These are phyloP conservation scores for Aspergillus sp. DNA, from an alignment of 2,329 filamentous ascomycete genomes.

Conservation along the genomic window DNA sequence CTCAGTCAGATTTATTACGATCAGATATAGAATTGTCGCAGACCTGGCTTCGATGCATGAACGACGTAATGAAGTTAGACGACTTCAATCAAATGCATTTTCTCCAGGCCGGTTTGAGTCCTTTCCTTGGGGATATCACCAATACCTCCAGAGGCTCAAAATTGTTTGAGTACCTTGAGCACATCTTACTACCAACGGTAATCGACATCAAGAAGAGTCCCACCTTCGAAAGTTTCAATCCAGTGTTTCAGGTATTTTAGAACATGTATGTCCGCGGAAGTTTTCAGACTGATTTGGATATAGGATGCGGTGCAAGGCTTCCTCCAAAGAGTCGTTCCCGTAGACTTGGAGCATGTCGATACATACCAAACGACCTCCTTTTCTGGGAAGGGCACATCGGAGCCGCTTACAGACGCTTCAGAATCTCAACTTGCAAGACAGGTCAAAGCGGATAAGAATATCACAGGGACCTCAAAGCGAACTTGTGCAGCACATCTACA, in stretches of 20 bases:
- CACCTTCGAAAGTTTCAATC: conserved; percentile 15
- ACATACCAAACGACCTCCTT: neutral
- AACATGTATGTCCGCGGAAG: neutral
- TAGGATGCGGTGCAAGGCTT: conserved; percentile 19
- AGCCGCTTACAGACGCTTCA: conserved; percentile 4
- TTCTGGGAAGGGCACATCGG: neutral
- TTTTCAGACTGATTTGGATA: conserved; percentile 9
- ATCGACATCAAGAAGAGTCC: conserved; percentile 13
- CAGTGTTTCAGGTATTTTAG: conserved; percentile 25
- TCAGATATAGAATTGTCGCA: conserved; percentile 22
- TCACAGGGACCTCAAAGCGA: conserved; percentile 26
- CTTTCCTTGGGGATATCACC: conserved; percentile 21
- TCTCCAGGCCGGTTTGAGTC: conserved; percentile 24
- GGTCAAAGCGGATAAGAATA: conserved; percentile 9
- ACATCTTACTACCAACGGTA: conserved; percentile 19
- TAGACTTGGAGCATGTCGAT: neutral
- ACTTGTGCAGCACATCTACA: conserved; percentile 26
- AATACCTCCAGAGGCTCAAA: conserved; percentile 13
- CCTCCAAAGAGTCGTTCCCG: conserved; percentile 2
- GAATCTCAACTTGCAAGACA: conserved; percentile 3
- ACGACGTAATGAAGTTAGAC: conserved; percentile 20
- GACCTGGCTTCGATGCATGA: conserved; percentile 23
- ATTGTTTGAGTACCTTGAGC: conserved; percentile 14
- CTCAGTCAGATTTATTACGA: conserved; percentile 10
- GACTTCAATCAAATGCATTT: conserved; percentile 14